A percentile compares a stretch with the other conserved stretches of the same genome.
Conservation (phyloP, 176 grass and related monocot genomes). For the Avena eriantha region DNA sequence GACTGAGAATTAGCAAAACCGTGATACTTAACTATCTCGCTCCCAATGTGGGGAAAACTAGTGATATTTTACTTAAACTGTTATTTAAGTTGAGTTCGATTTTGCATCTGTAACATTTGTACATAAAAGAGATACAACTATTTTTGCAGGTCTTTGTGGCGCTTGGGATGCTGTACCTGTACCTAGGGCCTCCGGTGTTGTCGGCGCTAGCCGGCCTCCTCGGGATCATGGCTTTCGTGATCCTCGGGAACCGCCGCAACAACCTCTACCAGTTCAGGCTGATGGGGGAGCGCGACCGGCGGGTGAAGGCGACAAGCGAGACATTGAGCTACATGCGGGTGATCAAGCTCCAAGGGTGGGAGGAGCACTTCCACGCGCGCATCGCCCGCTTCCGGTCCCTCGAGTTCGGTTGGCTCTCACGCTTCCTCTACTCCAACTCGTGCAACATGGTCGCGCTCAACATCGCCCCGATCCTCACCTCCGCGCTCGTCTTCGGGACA, state of each 20-base stretch:
- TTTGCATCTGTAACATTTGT: no score
- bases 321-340: conserved; percentile 93
- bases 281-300: conserved; percentile 71
- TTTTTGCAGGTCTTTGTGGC: background rate
- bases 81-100: no score
- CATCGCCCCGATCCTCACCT: conserved; percentile 63
- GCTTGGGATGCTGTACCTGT: conserved; percentile 58
- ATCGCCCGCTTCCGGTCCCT: conserved; percentile 57
- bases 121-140: background rate
- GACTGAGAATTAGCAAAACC: no score
- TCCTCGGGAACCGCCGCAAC: conserved; percentile 67
- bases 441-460: conserved; percentile 74
- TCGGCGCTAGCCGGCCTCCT: conserved; percentile 61
- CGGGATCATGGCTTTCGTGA: conserved; percentile 59
- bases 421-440: conserved; percentile 83
- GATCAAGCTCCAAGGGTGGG: conserved; percentile 97
- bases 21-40: no score
- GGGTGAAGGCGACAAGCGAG: conserved; percentile 96
- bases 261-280: conserved; percentile 82
- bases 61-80: no score
- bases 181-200: conserved; percentile 76
- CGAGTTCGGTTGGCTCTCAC: conserved; percentile 75
- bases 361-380: conserved; percentile 67
- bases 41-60: no score
- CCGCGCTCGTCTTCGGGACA: conserved; percentile 69